phyloP scores from a whole-genome alignment of 345 rosid species.

The Eucalyptus caleyi region DNA sequence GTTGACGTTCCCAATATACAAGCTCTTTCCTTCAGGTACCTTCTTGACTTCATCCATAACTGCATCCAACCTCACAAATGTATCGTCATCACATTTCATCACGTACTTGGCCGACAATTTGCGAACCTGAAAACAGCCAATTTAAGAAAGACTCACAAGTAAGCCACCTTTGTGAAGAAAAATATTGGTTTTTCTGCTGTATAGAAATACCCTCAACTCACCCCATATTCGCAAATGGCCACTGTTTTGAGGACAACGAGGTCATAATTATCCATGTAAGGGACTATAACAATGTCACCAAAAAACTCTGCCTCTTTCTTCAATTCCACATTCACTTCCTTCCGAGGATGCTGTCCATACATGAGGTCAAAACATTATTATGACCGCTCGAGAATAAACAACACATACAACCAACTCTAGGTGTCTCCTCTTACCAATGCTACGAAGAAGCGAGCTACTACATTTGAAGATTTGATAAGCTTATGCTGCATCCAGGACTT shows the following conservation, averaged over 20 bases:
- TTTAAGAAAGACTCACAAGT: background rate
- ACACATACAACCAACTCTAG: background rate
- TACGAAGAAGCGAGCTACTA: slow-evolving; percentile 91
- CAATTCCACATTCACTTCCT: slow-evolving; percentile 78
- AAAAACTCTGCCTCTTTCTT: slow-evolving; percentile 96
- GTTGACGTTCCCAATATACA: slow-evolving; percentile 83
- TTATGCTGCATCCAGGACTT: slow-evolving; percentile 93
- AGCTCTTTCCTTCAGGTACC: slow-evolving; percentile 45
- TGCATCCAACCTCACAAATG: slow-evolving; percentile 73
- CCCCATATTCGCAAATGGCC: slow-evolving; percentile 96
- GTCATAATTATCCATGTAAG: slow-evolving; percentile 94
- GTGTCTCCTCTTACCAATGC: slow-evolving; percentile 44
- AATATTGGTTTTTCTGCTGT: background rate
- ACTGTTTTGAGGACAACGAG: slow-evolving; percentile 91
- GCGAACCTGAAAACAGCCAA: slow-evolving; percentile 36
- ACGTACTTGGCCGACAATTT: slow-evolving; percentile 50
- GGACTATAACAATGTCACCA: slow-evolving; percentile 79
- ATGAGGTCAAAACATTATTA: background rate
- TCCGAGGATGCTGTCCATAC: slow-evolving; percentile 57
- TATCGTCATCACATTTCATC: slow-evolving; percentile 95
- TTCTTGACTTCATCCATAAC: slow-evolving; percentile 54
- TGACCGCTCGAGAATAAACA: background rate
- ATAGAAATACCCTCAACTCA: slow-evolving; percentile 13
- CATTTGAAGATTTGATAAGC: slow-evolving; percentile 69
- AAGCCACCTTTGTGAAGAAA: background rate